Conservation (phyloP, 2,329 filamentous ascomycete species). For the Colletotrichum euphorbiae region DNA sequence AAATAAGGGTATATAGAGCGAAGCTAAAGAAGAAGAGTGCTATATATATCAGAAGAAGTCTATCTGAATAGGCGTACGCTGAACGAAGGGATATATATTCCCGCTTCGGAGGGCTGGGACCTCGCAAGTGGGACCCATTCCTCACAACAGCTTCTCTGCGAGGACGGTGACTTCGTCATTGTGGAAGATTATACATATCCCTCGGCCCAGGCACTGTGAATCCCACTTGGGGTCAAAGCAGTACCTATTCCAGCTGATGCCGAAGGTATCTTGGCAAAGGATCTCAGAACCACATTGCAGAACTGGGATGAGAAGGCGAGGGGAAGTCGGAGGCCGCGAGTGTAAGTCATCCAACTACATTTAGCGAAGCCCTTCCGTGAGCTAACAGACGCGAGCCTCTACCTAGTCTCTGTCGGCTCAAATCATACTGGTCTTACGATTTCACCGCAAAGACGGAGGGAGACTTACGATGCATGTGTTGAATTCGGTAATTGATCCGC, state of each 20-base stretch:
- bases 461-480: constrained; percentile 62
- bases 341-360: constrained; percentile 22
- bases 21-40: too few relatives aligned
- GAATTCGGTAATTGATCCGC: constrained; percentile 48
- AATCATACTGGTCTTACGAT: constrained; percentile 79
- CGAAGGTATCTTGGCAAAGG: constrained; percentile 43
- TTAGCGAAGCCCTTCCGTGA: too few relatives aligned
- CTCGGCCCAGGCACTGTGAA: constrained; percentile 45
- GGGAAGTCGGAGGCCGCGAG: constrained; percentile 36
- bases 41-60: too few relatives aligned
- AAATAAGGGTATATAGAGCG: too few relatives aligned
- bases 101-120: too few relatives aligned
- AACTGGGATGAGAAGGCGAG: constrained; percentile 42
- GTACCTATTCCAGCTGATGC: constrained; percentile 44
- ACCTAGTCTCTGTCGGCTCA: constrained; percentile 65
- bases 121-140: too few relatives aligned
- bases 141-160: constrained; percentile 39
- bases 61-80: too few relatives aligned
- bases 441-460: constrained; percentile 64
- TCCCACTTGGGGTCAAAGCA: constrained; percentile 44
- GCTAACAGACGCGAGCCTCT: constrained; percentile 36
- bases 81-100: too few relatives aligned
- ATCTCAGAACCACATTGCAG: constrained; percentile 41
- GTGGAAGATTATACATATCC: constrained; percentile 2
- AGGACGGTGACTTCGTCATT: constrained; percentile 39